Evolutionary conservation across 306 rosid species (phyloP), one percentile per base, ranked within the genome.

Genomic region (Malus sieversii): DNA sequence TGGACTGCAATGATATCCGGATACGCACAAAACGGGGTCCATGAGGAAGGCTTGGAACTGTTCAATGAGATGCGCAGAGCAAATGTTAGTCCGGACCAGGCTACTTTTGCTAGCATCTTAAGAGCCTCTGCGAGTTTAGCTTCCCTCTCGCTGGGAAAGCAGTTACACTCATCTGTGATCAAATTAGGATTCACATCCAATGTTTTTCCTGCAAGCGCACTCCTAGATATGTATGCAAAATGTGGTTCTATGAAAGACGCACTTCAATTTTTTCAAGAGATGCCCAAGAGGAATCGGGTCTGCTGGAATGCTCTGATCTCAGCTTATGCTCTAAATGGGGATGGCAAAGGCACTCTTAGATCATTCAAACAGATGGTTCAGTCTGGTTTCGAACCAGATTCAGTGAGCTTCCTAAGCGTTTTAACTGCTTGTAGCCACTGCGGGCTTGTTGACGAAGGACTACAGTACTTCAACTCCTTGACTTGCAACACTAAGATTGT

Each of bases 221-320:
- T 94, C 29, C 79, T 94, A 71, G 98, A 94, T 82, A 91, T 90
- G 94, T 94, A 94, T 77, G 97, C 98, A 16, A 94, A 94, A 89
- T 88, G 97, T 70, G 98, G 98, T 73, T 88, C 93, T 71, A 83
- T 94, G 80, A 85, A 82, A 77, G 86, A 92, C 68, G 85, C 97
- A 65, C 84, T 85, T 78, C 78, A 77, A 65, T 85, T 85, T 72
- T 94, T 94, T 85, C 84, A 77, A 68, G 96, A 91, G 85, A 94
- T 90, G 94, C 97, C 96, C 19, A 81, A 81, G 74, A 86, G 90
- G 85, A 93, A 90, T 73, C 68, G 83, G 27, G 91, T 91, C 67
- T 90, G 97, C 53, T 91, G 97, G 98, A 91, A 91, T 81, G 94
- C 97, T 61, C 78, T 93, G 75, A 86, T 93, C 79, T 81, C 97